Conservation (phyloP, 2,329 filamentous ascomycete species). For the Aureobasidium sp. region DNA sequence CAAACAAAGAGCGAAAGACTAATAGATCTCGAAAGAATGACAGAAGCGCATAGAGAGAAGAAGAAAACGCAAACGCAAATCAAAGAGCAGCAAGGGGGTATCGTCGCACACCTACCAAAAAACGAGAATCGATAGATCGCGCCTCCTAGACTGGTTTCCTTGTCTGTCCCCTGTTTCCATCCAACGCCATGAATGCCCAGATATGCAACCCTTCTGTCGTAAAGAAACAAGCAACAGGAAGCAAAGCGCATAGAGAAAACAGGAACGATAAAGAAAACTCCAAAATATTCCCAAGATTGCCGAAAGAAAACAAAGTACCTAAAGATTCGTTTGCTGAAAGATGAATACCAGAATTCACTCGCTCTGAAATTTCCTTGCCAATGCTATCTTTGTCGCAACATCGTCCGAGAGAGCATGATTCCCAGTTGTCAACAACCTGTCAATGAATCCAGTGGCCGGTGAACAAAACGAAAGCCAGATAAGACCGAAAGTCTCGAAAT, state of each 20-base stretch:
- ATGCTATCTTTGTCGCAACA: not conserved
- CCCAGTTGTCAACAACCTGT: not conserved
- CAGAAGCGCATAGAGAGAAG: not conserved
- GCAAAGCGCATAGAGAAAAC: not conserved
- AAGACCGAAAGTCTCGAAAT: not conserved
- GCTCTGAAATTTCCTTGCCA: not conserved
- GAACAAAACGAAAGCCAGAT: not conserved
- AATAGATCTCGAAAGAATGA: not conserved
- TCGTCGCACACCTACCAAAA: slow-evolving; percentile 13
- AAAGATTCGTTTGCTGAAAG: not conserved
- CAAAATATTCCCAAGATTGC: not conserved
- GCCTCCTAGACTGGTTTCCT: not conserved
- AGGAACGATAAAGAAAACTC: not conserved
- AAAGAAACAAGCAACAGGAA: not conserved
- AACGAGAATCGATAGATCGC: slow-evolving; percentile 8
- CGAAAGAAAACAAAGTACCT: not conserved
- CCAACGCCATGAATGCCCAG: not conserved
- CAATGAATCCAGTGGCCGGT: not conserved
- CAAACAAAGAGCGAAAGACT: not conserved
- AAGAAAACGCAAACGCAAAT: not conserved
- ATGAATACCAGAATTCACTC: not conserved
- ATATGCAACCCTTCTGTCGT: not conserved
- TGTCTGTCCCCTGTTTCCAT: not conserved
- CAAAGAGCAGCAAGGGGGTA: slow-evolving; percentile 11
- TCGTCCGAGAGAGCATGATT: not conserved